Evolutionary conservation across 495 filamentous ascomycete genomes (phyloP), one percentile per base, ranked within the genome.

Genomic region (Eremomyces bilateralis): DNA sequence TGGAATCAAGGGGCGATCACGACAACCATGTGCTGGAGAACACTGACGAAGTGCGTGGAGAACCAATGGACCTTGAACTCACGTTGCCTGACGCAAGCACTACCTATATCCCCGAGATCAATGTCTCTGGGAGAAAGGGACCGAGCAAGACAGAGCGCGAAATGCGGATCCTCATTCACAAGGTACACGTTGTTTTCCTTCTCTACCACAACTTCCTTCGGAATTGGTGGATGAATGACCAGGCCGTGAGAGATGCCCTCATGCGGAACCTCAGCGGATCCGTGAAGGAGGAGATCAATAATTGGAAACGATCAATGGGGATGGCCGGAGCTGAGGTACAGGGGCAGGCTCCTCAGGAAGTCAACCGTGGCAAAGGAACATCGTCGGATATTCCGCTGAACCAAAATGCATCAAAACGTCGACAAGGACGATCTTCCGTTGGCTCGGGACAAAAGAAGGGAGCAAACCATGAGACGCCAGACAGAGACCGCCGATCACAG

Each of bases 131-230:
- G 20, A 68, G 67, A 38, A 93, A 84, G 55, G 85, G 81, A 0
- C 78, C 80, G 0, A 77, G 73, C 15, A 90, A 88, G 53, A 69
- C 75, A 5, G 76, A 94, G 46, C 68, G 81, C 39, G 64, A 66
- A 39, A 80, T 85, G 27, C 63, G 88, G 21, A 61, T 73, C 4
- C 56, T 69, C 24, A 81, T 80, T 4, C 88, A 97, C 49, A 76
- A 77, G 43, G 63, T 88, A 46, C 88, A 97, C 54, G 85, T 97
- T 3, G 78, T 85, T 48, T 67, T 73, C 38, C 54, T 97, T 30
- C 65, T 97, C 29, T 88, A 72, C 54, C 84, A 94, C 45, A 94
- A 94, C 51, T 64, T 75, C 0, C 48, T 91, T 15, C 73, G 88
- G 17, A 97, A 94, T 52, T 47, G 67, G 4, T 97, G 88, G 85